These are phyloP conservation scores for Capsicum baccatum DNA, from an alignment of 257 asterid species.

Conservation along the genomic window DNA sequence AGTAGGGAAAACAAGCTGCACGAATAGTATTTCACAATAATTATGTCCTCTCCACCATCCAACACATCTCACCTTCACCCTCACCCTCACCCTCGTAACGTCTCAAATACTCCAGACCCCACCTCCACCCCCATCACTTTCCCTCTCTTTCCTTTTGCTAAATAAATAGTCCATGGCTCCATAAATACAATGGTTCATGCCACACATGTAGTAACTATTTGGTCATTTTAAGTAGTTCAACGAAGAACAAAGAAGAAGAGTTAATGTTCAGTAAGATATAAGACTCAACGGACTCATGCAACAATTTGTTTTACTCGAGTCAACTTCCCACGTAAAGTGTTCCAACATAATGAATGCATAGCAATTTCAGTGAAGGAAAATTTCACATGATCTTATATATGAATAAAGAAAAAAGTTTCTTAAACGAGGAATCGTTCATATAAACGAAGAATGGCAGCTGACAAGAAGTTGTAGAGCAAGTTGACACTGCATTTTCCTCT, in stretches of 20 bases:
- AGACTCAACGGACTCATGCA: neutral
- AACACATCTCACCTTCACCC: neutral
- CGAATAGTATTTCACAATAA: neutral
- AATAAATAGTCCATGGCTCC: conserved; percentile 23
- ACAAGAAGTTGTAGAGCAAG: neutral
- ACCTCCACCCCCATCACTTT: neutral
- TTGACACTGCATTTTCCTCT: neutral
- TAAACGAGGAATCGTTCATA: neutral
- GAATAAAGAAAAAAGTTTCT: neutral
- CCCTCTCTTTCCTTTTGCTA: neutral
- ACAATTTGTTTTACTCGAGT: neutral
- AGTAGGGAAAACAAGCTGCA: neutral
- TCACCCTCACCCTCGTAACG: no score
- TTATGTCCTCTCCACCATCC: neutral
- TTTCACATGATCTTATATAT: neutral
- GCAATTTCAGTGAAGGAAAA: neutral
- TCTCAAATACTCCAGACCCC: no score
- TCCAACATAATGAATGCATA: neutral
- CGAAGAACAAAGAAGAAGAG: neutral
- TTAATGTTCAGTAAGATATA: neutral
- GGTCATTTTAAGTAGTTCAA: neutral
- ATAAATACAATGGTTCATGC: neutral
- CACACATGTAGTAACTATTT: neutral
- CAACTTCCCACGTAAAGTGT: neutral
- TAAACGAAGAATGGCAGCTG: neutral